These are phyloP conservation scores for Aspergillus nanangensis DNA, from an alignment of 495 filamentous ascomycete genomes.

Conservation along the genomic window DNA sequence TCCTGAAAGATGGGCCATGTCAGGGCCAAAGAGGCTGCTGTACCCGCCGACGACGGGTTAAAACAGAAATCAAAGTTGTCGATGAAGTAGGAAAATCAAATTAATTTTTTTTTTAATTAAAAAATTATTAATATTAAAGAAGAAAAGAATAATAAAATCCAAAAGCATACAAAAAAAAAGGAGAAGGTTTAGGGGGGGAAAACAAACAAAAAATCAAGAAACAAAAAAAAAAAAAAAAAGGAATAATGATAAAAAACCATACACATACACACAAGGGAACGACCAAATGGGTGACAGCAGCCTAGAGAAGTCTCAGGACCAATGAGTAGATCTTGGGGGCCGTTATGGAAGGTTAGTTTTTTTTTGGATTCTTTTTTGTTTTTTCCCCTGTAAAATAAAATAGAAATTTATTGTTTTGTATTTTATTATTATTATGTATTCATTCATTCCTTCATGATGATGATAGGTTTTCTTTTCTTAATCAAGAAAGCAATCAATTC, in stretches of 20 bases:
- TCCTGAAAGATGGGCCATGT: conserved; percentile 24
- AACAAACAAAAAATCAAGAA: too few species aligned
- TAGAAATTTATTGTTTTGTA: neutral
- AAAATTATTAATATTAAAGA: neutral
- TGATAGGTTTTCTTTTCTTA: too few species aligned
- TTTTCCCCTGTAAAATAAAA: conserved; percentile 3
- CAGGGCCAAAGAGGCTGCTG: conserved; percentile 22
- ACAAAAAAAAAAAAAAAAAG: too few species aligned
- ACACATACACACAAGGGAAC: too few species aligned
- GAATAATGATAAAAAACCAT: conserved; percentile 3
- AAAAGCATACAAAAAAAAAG: conserved; percentile 8
- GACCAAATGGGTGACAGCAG: conserved; percentile 26
- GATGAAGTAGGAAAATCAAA: too few species aligned
- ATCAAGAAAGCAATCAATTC: too few species aligned
- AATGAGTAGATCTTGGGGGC: conserved; percentile 1
- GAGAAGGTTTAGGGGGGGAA: conserved; percentile 4
- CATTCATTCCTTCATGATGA: too few species aligned
- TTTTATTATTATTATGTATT: too few species aligned
- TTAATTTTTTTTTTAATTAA: too few species aligned
- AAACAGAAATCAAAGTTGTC: neutral
- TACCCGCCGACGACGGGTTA: neutral
- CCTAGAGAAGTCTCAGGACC: conserved; percentile 24
- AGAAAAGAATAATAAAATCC: neutral
- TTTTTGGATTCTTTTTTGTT: conserved; percentile 7
- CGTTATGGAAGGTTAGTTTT: conserved; percentile 9